Evolutionary conservation across 192 early-diverging fungal species (phyloP).

Genomic region (Coemansia sp.): DNA sequence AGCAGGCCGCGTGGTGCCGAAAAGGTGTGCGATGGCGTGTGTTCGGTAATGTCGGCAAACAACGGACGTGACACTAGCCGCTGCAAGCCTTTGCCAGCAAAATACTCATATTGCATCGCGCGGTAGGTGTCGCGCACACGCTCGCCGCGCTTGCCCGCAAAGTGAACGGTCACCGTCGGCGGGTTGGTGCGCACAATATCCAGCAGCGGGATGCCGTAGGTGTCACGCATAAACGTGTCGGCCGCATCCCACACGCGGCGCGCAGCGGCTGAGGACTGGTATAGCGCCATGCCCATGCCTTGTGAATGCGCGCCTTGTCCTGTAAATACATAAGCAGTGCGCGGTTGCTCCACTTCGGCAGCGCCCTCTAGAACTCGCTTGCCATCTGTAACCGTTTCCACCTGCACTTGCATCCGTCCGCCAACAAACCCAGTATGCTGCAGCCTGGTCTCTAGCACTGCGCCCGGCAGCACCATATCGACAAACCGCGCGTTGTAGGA

Average conservation of each 20-base stretch:
- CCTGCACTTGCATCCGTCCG: constrained; percentile 83
- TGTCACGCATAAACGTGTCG: constrained; percentile 76
- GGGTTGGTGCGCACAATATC: constrained; percentile 90
- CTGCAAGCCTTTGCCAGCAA: constrained; percentile 58
- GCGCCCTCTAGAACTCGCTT: constrained; percentile 68
- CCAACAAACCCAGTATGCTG: constrained; percentile 81
- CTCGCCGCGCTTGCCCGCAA: constrained; percentile 80
- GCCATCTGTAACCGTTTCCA: constrained; percentile 68
- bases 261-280: constrained; percentile 70
- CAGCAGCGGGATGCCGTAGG: constrained; percentile 85
- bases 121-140: constrained; percentile 77
- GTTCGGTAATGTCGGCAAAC: constrained; percentile 59
- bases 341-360: constrained; percentile 84
- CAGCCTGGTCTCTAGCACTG: constrained; percentile 76
- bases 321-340: constrained; percentile 83
- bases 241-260: constrained; percentile 89
- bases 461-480: constrained; percentile 83
- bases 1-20: constrained; percentile 35
- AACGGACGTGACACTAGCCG: constrained; percentile 67
- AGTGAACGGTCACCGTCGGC: constrained; percentile 74
- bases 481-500: constrained; percentile 77
- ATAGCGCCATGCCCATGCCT: constrained; percentile 96
- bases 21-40: not conserved
- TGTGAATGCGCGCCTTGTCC: constrained; percentile 92
- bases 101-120: constrained; percentile 80